phyloP scores from a whole-genome alignment of 1,284 basidiomycete genomes.

The Butyriboletus appendiculatus region DNA sequence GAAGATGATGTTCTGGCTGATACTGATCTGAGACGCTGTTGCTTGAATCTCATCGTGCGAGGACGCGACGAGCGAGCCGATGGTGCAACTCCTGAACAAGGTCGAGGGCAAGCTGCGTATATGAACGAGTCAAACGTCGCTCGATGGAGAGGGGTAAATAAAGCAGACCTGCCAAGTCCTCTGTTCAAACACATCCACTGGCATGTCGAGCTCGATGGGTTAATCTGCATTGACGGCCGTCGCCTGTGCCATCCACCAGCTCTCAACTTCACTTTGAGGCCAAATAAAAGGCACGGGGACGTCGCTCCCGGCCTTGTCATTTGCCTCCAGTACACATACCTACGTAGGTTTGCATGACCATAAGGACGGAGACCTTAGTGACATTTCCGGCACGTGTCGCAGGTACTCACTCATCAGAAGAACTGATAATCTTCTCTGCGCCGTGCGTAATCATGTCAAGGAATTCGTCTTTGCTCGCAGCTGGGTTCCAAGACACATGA shows the following conservation, averaged over 20 bases:
- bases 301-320: slow-evolving; percentile 10
- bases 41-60: too few species aligned
- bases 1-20: not conserved
- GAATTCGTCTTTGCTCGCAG: slow-evolving; percentile 94
- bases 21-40: not conserved
- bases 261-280: slow-evolving; percentile 20
- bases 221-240: slow-evolving; percentile 21
- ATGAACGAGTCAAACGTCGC: too few species aligned
- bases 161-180: slow-evolving; percentile 30
- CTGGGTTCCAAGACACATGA: slow-evolving; percentile 36
- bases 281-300: slow-evolving; percentile 20
- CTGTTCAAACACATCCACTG: slow-evolving; percentile 31
- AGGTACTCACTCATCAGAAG: slow-evolving; percentile 56
- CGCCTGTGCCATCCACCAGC: slow-evolving; percentile 30
- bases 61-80: too few species aligned
- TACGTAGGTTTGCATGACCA: not conserved
- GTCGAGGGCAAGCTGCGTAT: too few species aligned
- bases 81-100: too few species aligned
- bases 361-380: not conserved
- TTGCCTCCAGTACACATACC: slow-evolving; percentile 22
- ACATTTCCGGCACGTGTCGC: not conserved
- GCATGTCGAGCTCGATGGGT: slow-evolving; percentile 4
- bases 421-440: slow-evolving; percentile 95
- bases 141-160: too few species aligned
- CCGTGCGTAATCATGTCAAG: slow-evolving; percentile 99